Conservation (phyloP, 352 stramenopile genomes). For the Phytophthora fragariae region DNA sequence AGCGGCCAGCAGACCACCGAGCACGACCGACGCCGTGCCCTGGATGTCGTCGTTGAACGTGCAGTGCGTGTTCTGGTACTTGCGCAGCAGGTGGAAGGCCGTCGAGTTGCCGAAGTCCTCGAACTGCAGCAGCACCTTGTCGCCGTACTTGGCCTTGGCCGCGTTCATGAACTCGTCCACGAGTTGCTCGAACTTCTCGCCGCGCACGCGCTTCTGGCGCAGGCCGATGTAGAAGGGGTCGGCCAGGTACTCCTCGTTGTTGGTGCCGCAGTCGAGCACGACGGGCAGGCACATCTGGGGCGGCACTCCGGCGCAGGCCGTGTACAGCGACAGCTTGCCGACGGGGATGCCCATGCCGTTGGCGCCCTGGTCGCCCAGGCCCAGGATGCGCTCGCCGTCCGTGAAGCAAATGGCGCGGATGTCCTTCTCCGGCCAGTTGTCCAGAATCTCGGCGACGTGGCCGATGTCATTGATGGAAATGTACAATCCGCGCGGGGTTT, state of each 20-base stretch:
- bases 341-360: conserved; percentile 94
- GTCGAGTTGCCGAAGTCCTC: conserved; percentile 92
- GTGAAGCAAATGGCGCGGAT: conserved; percentile 97
- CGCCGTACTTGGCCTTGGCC: conserved; percentile 90
- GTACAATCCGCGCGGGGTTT: conserved; percentile 93
- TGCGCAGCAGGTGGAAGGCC: conserved; percentile 84
- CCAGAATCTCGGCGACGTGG: conserved; percentile 90
- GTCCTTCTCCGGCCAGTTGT: conserved; percentile 97
- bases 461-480: conserved; percentile 87
- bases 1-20: conserved; percentile 81
- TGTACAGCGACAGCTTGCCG: conserved; percentile 96
- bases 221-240: conserved; percentile 97
- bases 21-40: conserved; percentile 78
- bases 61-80: conserved; percentile 87
- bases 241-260: conserved; percentile 94
- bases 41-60: conserved; percentile 99
- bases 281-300: conserved; percentile 95
- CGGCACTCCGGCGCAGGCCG: conserved; percentile 93
- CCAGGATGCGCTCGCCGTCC: conserved; percentile 96
- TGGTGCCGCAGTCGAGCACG: conserved; percentile 95
- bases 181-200: conserved; percentile 93
- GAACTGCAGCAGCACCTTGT: conserved; percentile 87
- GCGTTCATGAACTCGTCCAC: conserved; percentile 98
- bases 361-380: conserved; percentile 94
- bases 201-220: conserved; percentile 88